phyloP scores from a whole-genome alignment of 257 asterid species.

The Solanum appendiculatum region DNA sequence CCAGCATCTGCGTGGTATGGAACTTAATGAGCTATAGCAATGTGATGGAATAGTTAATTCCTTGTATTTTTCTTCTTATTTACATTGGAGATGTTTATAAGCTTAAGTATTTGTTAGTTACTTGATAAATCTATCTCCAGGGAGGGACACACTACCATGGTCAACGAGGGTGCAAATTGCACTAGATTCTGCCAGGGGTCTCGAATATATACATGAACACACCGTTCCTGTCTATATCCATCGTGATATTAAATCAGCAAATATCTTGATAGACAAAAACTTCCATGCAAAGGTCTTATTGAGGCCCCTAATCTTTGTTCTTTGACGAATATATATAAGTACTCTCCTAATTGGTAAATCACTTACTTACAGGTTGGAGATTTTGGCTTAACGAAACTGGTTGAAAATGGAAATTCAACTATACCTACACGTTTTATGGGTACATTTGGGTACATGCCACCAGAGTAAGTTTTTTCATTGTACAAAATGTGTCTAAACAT shows the following conservation, averaged over 20 bases:
- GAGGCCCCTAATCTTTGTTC: slow-evolving; percentile 2
- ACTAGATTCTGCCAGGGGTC: slow-evolving; percentile 93
- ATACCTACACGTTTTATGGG: slow-evolving; percentile 84
- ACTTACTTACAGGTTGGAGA: slow-evolving; percentile 63
- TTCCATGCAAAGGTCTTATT: slow-evolving; percentile 70
- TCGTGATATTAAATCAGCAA: slow-evolving; percentile 93
- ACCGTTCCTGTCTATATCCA: slow-evolving; percentile 87
- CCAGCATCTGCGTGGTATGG: slow-evolving; percentile 73
- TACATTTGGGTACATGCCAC: slow-evolving; percentile 97
- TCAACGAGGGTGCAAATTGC: slow-evolving; percentile 82
- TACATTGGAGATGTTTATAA: not conserved
- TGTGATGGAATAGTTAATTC: not conserved
- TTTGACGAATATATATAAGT: not conserved
- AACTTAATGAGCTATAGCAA: slow-evolving; percentile 7
- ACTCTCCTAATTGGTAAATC: not conserved
- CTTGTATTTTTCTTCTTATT: not conserved
- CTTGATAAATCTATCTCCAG: slow-evolving; percentile 25
- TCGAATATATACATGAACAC: slow-evolving; percentile 92
- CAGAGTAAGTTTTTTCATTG: slow-evolving; percentile 54
- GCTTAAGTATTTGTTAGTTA: not conserved
- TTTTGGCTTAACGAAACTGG: slow-evolving; percentile 82
- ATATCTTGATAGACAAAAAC: slow-evolving; percentile 77
- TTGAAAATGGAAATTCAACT: slow-evolving; percentile 72
- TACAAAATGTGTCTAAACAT: not conserved
- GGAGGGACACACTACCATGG: slow-evolving; percentile 70